These are phyloP conservation scores for Chenopodium suecicum DNA, from an alignment of 148 eudicot species.

Conservation along the genomic window DNA sequence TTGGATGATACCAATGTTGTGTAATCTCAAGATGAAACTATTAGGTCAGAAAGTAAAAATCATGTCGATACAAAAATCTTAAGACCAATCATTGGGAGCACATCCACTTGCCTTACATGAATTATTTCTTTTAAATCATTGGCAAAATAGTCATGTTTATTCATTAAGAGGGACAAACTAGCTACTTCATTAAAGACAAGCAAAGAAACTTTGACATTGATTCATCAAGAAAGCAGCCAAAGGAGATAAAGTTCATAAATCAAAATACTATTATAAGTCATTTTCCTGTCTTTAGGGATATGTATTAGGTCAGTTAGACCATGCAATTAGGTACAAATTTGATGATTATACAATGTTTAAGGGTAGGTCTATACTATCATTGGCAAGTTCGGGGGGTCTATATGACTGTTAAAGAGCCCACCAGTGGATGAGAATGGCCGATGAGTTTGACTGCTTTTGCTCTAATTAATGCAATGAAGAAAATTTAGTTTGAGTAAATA, in stretches of 20 bases:
- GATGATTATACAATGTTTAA: not conserved
- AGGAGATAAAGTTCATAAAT: not conserved
- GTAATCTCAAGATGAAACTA: no score
- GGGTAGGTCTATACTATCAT: not conserved
- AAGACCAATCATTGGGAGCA: no score
- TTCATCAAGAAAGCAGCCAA: not conserved
- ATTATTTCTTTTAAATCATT: no score
- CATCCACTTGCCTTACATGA: no score
- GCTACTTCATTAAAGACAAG: not conserved
- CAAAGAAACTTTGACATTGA: conserved; percentile 5
- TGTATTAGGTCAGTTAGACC: not conserved
- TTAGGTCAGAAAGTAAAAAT: no score
- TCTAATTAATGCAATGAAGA: not conserved
- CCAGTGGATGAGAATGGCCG: no score
- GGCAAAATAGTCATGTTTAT: no score
- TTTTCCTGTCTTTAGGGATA: not conserved
- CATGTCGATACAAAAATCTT: no score
- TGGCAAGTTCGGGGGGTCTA: not conserved
- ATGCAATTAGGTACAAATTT: not conserved
- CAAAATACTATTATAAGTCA: not conserved
- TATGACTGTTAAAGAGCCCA: no score
- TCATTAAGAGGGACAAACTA: not conserved
- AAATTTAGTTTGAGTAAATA: not conserved
- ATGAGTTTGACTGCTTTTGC: no score
- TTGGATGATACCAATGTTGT: no score